phyloP scores from a whole-genome alignment of 495 filamentous ascomycete genomes.

The Evernia prunastri region DNA sequence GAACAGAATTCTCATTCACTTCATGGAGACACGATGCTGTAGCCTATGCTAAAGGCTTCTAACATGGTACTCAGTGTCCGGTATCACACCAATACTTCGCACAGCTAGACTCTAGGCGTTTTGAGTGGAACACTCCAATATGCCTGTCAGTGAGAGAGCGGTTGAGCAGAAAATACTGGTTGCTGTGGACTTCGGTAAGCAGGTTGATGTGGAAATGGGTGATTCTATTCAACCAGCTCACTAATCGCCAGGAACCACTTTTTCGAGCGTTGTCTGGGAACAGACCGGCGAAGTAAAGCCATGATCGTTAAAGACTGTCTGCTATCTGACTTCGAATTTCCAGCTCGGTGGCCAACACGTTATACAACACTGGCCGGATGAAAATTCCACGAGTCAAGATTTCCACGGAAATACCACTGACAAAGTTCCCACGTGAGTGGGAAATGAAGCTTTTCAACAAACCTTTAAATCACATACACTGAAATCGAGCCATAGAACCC shows the following conservation, averaged over 20 bases:
- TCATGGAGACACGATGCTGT: not conserved
- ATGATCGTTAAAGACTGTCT: not conserved
- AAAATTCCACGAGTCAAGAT: constrained; percentile 1
- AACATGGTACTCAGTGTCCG: no score
- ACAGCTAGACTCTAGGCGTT: no score
- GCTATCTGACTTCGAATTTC: not conserved
- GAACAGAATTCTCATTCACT: no score
- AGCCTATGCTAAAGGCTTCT: not conserved
- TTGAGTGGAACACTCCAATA: not conserved
- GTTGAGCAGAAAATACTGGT: not conserved
- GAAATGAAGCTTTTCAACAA: not conserved
- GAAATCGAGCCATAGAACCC: not conserved
- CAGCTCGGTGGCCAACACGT: not conserved
- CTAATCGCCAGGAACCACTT: not conserved
- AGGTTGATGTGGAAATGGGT: not conserved
- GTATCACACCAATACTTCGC: no score
- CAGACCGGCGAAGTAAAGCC: not conserved
- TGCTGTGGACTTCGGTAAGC: constrained; percentile 2
- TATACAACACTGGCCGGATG: not conserved
- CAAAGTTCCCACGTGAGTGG: constrained; percentile 2
- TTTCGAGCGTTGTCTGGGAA: not conserved
- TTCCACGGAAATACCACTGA: constrained; percentile 6
- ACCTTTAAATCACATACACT: not conserved
- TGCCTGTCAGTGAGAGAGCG: constrained; percentile 1
- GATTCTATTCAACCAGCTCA: not conserved